Evolutionary conservation across 176 grass and related monocot genomes (phyloP).

Genomic region (Sorghum bicolor): DNA sequence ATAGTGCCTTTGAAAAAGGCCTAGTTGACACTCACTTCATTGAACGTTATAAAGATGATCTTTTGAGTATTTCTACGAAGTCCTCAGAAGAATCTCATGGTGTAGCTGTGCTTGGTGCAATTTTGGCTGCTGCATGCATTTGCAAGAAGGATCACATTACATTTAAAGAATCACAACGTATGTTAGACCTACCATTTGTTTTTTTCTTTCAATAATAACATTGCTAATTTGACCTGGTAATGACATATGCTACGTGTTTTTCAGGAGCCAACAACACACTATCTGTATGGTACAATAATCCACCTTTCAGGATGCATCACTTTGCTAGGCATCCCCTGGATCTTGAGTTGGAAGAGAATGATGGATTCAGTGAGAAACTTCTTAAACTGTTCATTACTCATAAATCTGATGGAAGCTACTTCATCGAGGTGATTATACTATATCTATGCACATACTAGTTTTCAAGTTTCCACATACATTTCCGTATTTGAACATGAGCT

Average conservation of each 20-base stretch:
- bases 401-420: slow-evolving; percentile 72
- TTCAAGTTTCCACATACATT: neutral
- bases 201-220: neutral
- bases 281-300: slow-evolving; percentile 63
- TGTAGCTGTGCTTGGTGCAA: slow-evolving; percentile 56
- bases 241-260: neutral
- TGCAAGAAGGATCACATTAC: slow-evolving; percentile 56
- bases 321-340: slow-evolving; percentile 54
- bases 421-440: slow-evolving; percentile 61
- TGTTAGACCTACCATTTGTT: slow-evolving; percentile 31
- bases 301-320: slow-evolving; percentile 90
- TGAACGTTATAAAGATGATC: slow-evolving; percentile 72
- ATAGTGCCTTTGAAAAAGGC: slow-evolving; percentile 84
- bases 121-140: slow-evolving; percentile 79
- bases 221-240: neutral
- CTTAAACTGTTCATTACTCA: slow-evolving; percentile 73
- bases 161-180: slow-evolving; percentile 55
- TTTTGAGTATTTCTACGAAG: slow-evolving; percentile 48
- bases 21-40: slow-evolving; percentile 89
- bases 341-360: slow-evolving; percentile 72
- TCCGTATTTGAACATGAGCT: neutral
- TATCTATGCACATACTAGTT: neutral
- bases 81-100: slow-evolving; percentile 33
- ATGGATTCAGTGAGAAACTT: slow-evolving; percentile 46
- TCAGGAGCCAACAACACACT: slow-evolving; percentile 50